Percentiles rank a stretch among this genome's conserved stretches.
Evolutionary conservation across 2,329 filamentous ascomycete genomes (phyloP).

Genomic region (Fonsecaea pedrosoi): DNA sequence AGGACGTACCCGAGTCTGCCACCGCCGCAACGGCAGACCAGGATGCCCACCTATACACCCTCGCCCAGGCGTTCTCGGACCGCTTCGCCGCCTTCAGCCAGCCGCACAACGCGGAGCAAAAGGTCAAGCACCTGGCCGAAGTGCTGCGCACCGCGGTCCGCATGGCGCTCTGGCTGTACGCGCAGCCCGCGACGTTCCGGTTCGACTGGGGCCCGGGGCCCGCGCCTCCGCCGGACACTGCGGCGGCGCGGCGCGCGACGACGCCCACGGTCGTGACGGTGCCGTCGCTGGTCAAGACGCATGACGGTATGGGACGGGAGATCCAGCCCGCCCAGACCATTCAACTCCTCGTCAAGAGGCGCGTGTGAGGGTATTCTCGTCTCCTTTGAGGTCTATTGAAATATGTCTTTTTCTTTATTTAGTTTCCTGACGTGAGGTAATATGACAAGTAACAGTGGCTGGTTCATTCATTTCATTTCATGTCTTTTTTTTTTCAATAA

Average conservation of each 20-base stretch:
- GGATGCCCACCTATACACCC: constrained; percentile 22
- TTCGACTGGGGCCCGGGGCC: constrained; percentile 9
- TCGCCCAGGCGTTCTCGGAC: constrained; percentile 30
- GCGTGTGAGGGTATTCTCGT: neutral
- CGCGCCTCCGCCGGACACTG: neutral
- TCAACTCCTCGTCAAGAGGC: neutral
- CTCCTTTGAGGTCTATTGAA: neutral
- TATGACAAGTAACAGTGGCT: no score
- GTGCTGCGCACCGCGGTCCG: constrained; percentile 38
- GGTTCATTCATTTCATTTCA: no score
- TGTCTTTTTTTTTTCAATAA: no score
- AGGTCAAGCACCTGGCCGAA: constrained; percentile 35
- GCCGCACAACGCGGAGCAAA: constrained; percentile 32
- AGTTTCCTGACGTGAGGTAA: no score
- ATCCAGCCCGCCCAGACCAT: neutral
- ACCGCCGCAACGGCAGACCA: neutral
- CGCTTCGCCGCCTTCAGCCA: constrained; percentile 39
- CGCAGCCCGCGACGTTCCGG: constrained; percentile 40
- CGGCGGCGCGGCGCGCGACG: neutral
- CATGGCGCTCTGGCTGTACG: constrained; percentile 42
- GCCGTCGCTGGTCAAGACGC: neutral
- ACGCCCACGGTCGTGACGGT: neutral
- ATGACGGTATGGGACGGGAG: neutral
- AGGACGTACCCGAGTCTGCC: neutral
- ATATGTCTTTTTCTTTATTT: neutral